These are phyloP conservation scores for Trichoderma orchidacearum DNA, from an alignment of 495 filamentous ascomycete species.

Conservation along the genomic window DNA sequence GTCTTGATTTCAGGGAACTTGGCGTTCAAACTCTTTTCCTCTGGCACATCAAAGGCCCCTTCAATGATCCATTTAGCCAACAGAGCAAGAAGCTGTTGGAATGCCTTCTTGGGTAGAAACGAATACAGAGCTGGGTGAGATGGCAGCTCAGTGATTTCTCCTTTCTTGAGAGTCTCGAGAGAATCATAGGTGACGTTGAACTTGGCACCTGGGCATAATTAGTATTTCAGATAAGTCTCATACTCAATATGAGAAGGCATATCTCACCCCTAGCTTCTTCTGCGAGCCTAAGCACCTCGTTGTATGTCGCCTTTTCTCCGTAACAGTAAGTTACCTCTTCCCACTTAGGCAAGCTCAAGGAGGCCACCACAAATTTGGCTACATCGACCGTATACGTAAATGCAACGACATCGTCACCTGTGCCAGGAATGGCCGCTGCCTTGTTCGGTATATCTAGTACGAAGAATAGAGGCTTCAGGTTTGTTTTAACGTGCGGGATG, in stretches of 20 bases:
- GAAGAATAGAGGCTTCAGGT: slow-evolving; percentile 29
- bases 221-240: neutral
- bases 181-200: slow-evolving; percentile 36
- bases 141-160: slow-evolving; percentile 33
- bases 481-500: slow-evolving; percentile 28
- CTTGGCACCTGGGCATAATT: slow-evolving; percentile 18
- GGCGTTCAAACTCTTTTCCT: slow-evolving; percentile 17
- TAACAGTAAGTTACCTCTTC: slow-evolving; percentile 25
- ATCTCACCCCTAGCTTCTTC: slow-evolving; percentile 20
- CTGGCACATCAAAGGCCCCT: slow-evolving; percentile 13
- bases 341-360: slow-evolving; percentile 33
- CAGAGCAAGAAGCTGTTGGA: slow-evolving; percentile 15
- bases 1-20: slow-evolving; percentile 23
- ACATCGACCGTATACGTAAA: slow-evolving; percentile 42
- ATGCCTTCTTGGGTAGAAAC: slow-evolving; percentile 18
- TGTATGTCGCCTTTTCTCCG: slow-evolving; percentile 34
- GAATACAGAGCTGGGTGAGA: slow-evolving; percentile 16
- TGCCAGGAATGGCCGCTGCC: slow-evolving; percentile 36
- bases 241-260: slow-evolving; percentile 18
- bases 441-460: slow-evolving; percentile 24
- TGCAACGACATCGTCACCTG: slow-evolving; percentile 29
- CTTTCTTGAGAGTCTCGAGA: slow-evolving; percentile 28
- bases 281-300: slow-evolving; percentile 27
- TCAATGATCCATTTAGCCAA: slow-evolving; percentile 17
- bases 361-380: slow-evolving; percentile 32